phyloP scores from a whole-genome alignment of 2,329 filamentous ascomycete genomes.

The Colletotrichum sp. region DNA sequence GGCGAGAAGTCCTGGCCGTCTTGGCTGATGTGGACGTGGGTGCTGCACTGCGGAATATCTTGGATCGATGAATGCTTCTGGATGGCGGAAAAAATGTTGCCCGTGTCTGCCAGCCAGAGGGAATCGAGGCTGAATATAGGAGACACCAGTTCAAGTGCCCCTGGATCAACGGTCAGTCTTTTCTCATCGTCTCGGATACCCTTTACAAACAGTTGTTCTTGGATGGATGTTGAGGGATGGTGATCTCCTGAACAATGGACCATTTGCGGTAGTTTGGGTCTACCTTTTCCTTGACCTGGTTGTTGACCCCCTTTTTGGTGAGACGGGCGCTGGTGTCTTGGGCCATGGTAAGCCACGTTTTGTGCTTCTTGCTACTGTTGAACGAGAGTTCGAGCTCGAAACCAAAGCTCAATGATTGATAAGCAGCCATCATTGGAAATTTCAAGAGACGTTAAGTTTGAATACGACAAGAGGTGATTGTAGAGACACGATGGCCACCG shows the following conservation, averaged over 20 bases:
- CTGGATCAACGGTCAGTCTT: slow-evolving; percentile 13
- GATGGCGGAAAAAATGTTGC: slow-evolving; percentile 33
- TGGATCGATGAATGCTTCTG: slow-evolving; percentile 28
- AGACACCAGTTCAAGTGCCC: slow-evolving; percentile 40
- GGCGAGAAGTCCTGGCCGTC: slow-evolving; percentile 17
- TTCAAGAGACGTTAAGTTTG: background rate
- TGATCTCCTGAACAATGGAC: slow-evolving; percentile 42
- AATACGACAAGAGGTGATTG: background rate
- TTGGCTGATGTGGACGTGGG: slow-evolving; percentile 41
- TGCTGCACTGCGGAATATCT: slow-evolving; percentile 35
- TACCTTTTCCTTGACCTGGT: slow-evolving; percentile 37
- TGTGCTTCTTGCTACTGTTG: slow-evolving; percentile 34
- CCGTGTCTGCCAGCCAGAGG: slow-evolving; percentile 33
- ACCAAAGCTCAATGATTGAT: slow-evolving; percentile 31
- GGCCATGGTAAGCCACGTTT: slow-evolving; percentile 37
- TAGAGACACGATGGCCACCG: background rate
- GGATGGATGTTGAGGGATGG: slow-evolving; percentile 34
- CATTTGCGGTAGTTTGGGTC: slow-evolving; percentile 38
- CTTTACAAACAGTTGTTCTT: slow-evolving; percentile 34
- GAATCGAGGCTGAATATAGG: slow-evolving; percentile 33
- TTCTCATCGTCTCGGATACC: background rate
- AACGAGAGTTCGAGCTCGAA: slow-evolving; percentile 44
- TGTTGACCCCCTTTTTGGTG: slow-evolving; percentile 33
- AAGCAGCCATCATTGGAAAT: background rate
- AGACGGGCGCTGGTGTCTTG: slow-evolving; percentile 37